These are phyloP conservation scores for Tulasnella sp. DNA, from an alignment of 768 basidiomycete genomes.

Conservation along the genomic window DNA sequence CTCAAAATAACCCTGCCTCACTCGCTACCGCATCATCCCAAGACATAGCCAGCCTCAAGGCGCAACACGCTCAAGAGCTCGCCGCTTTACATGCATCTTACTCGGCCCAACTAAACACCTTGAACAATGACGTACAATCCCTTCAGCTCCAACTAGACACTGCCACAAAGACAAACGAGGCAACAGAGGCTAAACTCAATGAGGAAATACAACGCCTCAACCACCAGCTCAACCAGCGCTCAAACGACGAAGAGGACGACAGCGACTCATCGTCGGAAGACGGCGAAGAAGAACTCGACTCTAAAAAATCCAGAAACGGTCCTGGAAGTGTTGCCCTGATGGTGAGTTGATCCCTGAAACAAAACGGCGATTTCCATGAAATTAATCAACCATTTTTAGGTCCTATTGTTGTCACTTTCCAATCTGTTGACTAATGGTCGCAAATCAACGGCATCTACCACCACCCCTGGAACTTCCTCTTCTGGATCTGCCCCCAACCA, in stretches of 20 bases:
- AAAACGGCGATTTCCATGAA: background rate
- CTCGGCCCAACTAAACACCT: constrained; percentile 7
- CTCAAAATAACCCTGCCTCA: background rate
- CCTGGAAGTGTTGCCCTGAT: constrained; percentile 21
- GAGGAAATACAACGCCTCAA: constrained; percentile 1
- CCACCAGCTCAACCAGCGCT: background rate
- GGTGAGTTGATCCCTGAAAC: constrained; percentile 12
- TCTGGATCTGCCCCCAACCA: background rate
- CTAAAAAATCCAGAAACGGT: constrained; percentile 15
- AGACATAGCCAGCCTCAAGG: constrained; percentile 4
- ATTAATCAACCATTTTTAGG: background rate
- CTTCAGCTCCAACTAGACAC: background rate
- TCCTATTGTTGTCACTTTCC: constrained; percentile 17
- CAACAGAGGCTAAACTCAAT: background rate
- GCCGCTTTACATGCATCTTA: too few species aligned
- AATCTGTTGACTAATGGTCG: constrained; percentile 10
- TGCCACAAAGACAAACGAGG: background rate
- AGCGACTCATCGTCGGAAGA: constrained; percentile 7
- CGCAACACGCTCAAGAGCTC: constrained; percentile 3
- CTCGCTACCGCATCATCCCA: constrained; percentile 15
- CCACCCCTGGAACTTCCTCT: constrained; percentile 6
- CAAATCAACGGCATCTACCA: background rate
- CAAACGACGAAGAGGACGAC: constrained; percentile 3
- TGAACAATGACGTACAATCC: constrained; percentile 6
- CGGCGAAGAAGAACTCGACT: background rate